These are phyloP conservation scores for Spergularia marina DNA, from an alignment of 148 eudicot species.

Conservation along the genomic window DNA sequence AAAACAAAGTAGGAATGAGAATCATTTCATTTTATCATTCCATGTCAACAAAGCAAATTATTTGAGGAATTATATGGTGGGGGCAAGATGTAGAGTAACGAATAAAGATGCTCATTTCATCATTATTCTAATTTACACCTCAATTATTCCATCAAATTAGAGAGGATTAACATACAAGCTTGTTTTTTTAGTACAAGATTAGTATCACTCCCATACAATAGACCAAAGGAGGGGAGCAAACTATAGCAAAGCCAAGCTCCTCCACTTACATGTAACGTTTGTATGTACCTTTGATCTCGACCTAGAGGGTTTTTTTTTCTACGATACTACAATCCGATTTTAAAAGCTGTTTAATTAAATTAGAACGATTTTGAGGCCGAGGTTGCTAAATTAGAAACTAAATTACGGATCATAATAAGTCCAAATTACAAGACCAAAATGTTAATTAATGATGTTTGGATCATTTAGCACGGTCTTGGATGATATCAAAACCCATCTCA, in stretches of 20 bases:
- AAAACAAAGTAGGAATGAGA: constrained; percentile 9
- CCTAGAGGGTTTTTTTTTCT: background rate
- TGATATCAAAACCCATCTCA: constrained; percentile 91
- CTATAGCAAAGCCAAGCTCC: constrained; percentile 28
- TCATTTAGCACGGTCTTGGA: constrained; percentile 70
- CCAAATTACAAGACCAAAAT: background rate
- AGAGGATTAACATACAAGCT: constrained; percentile 25
- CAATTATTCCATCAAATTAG: constrained; percentile 26
- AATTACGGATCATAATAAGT: background rate
- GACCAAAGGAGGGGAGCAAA: background rate
- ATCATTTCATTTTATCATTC: constrained; percentile 20
- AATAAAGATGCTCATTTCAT: constrained; percentile 1
- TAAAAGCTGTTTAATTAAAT: background rate
- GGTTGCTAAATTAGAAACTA: constrained; percentile 6
- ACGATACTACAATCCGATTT: no score
- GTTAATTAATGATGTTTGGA: background rate
- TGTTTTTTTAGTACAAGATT: constrained; percentile 3
- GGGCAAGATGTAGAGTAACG: constrained; percentile 1
- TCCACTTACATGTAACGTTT: background rate
- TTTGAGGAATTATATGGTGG: constrained; percentile 10
- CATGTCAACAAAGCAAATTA: constrained; percentile 20
- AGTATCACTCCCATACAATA: constrained; percentile 1
- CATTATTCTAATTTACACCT: constrained; percentile 17
- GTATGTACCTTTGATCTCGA: constrained; percentile 24
- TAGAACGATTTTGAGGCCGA: constrained; percentile 7